A percentile compares a stretch with the other conserved stretches of the same genome.
Evolutionary conservation across 306 rosid species (phyloP).

Genomic region (Carpinus fangiana): DNA sequence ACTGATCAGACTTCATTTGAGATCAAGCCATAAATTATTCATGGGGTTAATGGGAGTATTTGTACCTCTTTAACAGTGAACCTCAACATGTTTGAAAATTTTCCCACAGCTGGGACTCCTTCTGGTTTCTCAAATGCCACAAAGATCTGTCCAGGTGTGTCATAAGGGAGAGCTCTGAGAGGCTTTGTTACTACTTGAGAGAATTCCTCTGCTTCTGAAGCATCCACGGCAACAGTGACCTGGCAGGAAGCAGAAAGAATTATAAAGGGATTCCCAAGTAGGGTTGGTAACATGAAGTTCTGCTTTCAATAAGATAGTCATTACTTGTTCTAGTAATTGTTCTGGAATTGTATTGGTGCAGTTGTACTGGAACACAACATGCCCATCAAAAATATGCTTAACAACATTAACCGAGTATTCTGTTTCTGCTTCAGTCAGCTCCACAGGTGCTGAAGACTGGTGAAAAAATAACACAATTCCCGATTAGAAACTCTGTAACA

Average conservation of each 20-base stretch:
- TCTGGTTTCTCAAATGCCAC: slow-evolving; percentile 92
- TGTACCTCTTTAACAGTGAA: slow-evolving; percentile 92
- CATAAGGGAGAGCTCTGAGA: slow-evolving; percentile 90
- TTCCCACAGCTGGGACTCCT: slow-evolving; percentile 75
- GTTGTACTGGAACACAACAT: slow-evolving; percentile 94
- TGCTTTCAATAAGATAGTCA: slow-evolving; percentile 15
- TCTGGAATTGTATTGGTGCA: slow-evolving; percentile 96
- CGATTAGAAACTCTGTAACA: not conserved
- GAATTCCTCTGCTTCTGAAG: slow-evolving; percentile 92
- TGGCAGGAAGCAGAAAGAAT: slow-evolving; percentile 34
- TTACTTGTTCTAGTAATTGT: slow-evolving; percentile 91
- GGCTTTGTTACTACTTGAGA: slow-evolving; percentile 71
- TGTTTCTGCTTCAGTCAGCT: slow-evolving; percentile 94
- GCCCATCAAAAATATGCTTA: slow-evolving; percentile 85
- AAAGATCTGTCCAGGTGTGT: slow-evolving; percentile 87
- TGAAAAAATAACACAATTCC: slow-evolving; percentile 24
- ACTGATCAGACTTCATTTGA: not conserved
- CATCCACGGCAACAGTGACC: slow-evolving; percentile 84
- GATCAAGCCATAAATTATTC: not conserved
- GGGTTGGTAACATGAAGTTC: slow-evolving; percentile 12
- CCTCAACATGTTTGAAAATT: slow-evolving; percentile 73
- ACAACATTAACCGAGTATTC: slow-evolving; percentile 96
- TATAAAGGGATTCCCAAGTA: slow-evolving; percentile 22
- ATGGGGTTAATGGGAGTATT: slow-evolving; percentile 9
- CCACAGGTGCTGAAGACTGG: slow-evolving; percentile 97